Evolutionary conservation across 495 filamentous ascomycete species (phyloP).

Genomic region (Penicillium goetzii): DNA sequence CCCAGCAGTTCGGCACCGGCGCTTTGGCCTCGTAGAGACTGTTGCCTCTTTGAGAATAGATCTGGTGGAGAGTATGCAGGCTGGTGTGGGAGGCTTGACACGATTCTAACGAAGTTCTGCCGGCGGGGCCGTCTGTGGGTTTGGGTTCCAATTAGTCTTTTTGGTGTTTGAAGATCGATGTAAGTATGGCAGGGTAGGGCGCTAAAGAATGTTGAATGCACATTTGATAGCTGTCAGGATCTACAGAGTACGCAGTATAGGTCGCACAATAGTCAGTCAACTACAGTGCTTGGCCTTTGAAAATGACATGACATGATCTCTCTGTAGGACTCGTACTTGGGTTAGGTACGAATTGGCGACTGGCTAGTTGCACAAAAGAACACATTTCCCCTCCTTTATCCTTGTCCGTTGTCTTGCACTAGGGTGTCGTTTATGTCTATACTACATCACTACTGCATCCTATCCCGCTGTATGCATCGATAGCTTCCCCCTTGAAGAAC

Average conservation of each 20-base stretch:
- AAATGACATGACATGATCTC: background rate
- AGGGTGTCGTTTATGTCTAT: background rate
- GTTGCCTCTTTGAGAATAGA: slow-evolving; percentile 17
- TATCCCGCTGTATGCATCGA: background rate
- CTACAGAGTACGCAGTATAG: too few relatives aligned
- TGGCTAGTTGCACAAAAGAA: background rate
- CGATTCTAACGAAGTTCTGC: background rate
- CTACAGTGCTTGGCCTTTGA: background rate
- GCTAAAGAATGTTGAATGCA: background rate
- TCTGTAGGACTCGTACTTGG: background rate
- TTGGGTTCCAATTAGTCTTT: background rate
- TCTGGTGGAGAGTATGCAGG: slow-evolving; percentile 5
- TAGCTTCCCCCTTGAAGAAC: slow-evolving; percentile 1
- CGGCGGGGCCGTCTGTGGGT: background rate
- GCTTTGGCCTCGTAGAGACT: slow-evolving; percentile 16
- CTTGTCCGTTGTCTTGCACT: background rate
- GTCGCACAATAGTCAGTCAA: too few relatives aligned
- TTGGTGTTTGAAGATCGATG: background rate
- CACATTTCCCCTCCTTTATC: slow-evolving; percentile 2
- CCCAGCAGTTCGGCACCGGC: slow-evolving; percentile 3
- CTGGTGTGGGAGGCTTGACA: background rate
- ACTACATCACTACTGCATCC: slow-evolving; percentile 16
- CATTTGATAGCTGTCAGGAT: too few relatives aligned
- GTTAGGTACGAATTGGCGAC: background rate
- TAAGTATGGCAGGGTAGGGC: background rate